Evolutionary conservation across 2,329 filamentous ascomycete genomes (phyloP), one percentile per base, ranked within the genome.

Genomic region (Rasamsonia emersonii): DNA sequence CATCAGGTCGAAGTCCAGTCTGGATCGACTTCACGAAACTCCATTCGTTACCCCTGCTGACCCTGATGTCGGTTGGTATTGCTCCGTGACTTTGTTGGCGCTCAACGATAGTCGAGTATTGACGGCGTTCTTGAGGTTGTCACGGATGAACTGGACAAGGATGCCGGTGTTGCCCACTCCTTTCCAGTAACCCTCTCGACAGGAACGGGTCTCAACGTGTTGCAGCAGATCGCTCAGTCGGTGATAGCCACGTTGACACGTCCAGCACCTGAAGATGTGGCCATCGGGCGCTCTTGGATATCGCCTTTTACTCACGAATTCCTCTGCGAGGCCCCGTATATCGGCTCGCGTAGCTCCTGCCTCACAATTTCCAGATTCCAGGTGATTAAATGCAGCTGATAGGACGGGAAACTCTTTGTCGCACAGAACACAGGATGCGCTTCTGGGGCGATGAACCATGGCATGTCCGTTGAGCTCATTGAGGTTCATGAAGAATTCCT

Each of bases 191-290:
- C 43, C 41, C 18, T 39, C 37, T 4, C 13, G 11, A 20, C 44
- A 47, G 4, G 26, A 26, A n/a, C 28, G 36, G 2, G 40, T 40
- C 28, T 47, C 45, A 2, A 35, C 35, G 33, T 47, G 45, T 30
- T 47, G 45, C 24, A 47, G 26, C 8, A 46, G 32, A 20, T 47
- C 45, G 19, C 43, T 43, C 35, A 45, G 30, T 9, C 37, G 35
- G 3, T 28, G 19, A 30, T 43, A 47, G 10, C 30, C 9, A 5
- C 36, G 33, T 8, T 33, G 18, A 25, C 45, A 46, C 15, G 30
- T 26, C n/a, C 23, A 16, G 16, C 45, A 46, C 10, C 28, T 33
- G 28, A 46, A 45, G 16, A 28, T n/a, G 18, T 30, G 23, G 8
- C n/a, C 25, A 13, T 35, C 25, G 9, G 23, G 13, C 7, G 23